These are phyloP conservation scores for Coleophoma crateriformis DNA, from an alignment of 2,329 filamentous ascomycete genomes.

Conservation along the genomic window DNA sequence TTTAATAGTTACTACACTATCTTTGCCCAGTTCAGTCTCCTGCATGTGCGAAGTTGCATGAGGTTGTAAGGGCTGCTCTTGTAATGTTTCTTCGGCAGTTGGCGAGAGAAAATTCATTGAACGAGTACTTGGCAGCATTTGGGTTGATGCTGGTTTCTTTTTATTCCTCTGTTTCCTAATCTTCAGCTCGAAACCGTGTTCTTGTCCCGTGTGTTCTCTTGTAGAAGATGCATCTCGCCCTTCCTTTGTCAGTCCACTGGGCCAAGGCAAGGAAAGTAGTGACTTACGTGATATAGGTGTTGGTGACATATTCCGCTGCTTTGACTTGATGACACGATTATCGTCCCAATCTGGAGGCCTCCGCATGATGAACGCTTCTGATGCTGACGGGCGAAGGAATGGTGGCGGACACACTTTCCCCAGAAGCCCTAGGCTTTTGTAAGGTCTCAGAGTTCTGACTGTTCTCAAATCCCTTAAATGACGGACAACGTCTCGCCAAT, in stretches of 20 bases:
- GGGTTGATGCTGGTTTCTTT: constrained; percentile 12
- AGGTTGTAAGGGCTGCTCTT: no score
- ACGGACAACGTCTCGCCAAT: constrained; percentile 59
- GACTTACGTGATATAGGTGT: constrained; percentile 23
- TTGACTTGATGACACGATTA: constrained; percentile 10
- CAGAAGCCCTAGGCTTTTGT: constrained; percentile 9
- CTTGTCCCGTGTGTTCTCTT: background rate
- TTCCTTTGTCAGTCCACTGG: no score
- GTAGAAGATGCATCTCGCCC: no score
- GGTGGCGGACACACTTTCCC: constrained; percentile 4
- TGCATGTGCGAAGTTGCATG: no score
- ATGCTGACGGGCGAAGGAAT: constrained; percentile 33
- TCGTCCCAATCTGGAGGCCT: constrained; percentile 32
- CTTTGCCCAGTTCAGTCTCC: no score
- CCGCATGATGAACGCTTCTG: constrained; percentile 33
- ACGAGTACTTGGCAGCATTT: constrained; percentile 12
- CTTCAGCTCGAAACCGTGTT: constrained; percentile 8
- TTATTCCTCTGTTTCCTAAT: constrained; percentile 21
- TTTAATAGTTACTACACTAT: no score
- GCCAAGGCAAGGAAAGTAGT: no score
- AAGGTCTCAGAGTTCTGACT: constrained; percentile 8
- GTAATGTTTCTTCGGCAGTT: constrained; percentile 8
- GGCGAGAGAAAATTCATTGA: constrained; percentile 18
- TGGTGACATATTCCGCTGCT: constrained; percentile 27
- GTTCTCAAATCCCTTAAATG: constrained; percentile 46